A percentile compares a stretch with the other conserved stretches of the same genome.
Evolutionary conservation across 2,329 filamentous ascomycete genomes (phyloP).

Genomic region (Diaporthe sp.): DNA sequence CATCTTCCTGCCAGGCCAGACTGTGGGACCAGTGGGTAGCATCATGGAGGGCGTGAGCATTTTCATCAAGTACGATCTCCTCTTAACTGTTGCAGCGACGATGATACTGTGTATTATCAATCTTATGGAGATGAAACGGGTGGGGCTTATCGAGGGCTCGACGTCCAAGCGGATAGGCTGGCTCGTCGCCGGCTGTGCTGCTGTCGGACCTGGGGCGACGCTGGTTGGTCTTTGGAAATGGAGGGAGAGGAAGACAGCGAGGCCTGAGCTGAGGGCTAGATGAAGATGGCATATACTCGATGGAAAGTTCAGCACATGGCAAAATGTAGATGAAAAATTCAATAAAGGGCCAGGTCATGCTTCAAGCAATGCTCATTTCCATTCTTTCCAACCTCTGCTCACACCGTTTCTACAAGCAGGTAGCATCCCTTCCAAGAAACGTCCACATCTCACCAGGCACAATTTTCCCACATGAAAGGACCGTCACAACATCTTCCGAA

Average conservation of each 20-base stretch:
- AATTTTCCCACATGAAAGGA: too few relatives aligned
- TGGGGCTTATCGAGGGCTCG: not conserved
- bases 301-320: too few relatives aligned
- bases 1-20: not conserved
- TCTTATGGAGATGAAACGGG: slow-evolving; percentile 7
- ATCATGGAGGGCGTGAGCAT: slow-evolving; percentile 12
- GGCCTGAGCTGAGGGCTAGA: not conserved
- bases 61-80: slow-evolving; percentile 28
- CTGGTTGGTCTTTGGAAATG: slow-evolving; percentile 28
- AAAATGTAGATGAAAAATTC: not conserved
- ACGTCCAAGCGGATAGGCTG: not conserved
- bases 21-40: not conserved
- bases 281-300: not conserved
- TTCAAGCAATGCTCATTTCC: not conserved
- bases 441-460: too few relatives aligned
- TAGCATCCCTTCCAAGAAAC: too few relatives aligned
- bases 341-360: not conserved
- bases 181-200: not conserved
- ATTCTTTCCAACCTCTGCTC: too few relatives aligned
- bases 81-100: slow-evolving; percentile 11
- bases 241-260: slow-evolving; percentile 31
- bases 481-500: too few relatives aligned
- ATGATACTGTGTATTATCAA: slow-evolving; percentile 12
- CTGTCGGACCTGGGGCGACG: slow-evolving; percentile 22
- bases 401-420: too few relatives aligned